Evolutionary conservation across 164 flowering plant species (phyloP), one percentile per base, ranked within the genome.

Genomic region (Protea cynaroides): DNA sequence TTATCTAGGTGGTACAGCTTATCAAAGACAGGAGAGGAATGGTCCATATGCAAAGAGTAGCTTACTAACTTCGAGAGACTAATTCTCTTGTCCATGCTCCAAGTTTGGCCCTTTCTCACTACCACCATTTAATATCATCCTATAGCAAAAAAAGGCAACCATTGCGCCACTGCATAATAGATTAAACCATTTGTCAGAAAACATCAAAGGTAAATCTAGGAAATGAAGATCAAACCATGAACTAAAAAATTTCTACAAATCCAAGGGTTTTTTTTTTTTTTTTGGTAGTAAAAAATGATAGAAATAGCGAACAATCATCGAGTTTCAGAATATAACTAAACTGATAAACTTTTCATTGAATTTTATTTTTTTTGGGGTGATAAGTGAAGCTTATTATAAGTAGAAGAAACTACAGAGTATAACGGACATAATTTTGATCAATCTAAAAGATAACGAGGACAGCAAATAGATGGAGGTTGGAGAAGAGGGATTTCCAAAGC

Each of bases 161-260:
- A 84, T 75, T 2, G 74, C 72, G 59, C 96, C 96, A 75, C 96
- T 89, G 84, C 79, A 81, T 11, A 43, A 81, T 11, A 43, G 22
- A 61, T 25, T 21, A 53, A 55, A 22, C 52, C 13, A 12, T 7
- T 51, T 25, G 51, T 49, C 19, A 18, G 18, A 12, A 15, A 2
- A 17, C 15, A 10, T 46, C 17, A 6, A 10, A 17, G 2, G 15
- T 14, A 46, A 46, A 46, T n/a, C n/a, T n/a, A n/a, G n/a, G n/a
- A n/a, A 49, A 49, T 49, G 19, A 49, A 49, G 17, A 12, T 1
- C 52, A 49, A 49, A 18, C 7, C 52, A 15, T 15, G 13, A 49
- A 49, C 18, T 49, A 49, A 15, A 15, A 15, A 49, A 15, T 15
- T 49, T 12, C 4, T 12, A 40, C 1, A 40, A 40, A 18, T 49